Percentiles rank a stretch among this genome's conserved stretches.
Evolutionary conservation across 352 stramenopile species (phyloP).

Genomic region (Globisporangium orthogonon): DNA sequence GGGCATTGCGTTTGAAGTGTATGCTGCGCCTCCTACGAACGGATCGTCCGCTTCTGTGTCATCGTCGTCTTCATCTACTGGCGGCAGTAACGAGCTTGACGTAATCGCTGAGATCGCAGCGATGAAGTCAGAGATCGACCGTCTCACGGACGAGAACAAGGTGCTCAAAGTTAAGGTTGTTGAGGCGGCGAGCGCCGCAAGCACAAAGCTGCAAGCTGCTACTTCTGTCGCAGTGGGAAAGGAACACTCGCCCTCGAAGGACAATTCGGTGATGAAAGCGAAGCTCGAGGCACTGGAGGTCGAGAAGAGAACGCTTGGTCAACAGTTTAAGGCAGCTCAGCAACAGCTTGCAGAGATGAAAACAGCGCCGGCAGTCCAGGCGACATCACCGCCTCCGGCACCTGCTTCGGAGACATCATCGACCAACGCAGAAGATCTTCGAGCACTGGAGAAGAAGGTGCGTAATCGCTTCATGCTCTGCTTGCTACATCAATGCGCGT

Average conservation of each 20-base stretch:
- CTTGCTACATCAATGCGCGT: background rate
- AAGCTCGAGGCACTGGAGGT: slow-evolving; percentile 42
- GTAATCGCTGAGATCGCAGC: slow-evolving; percentile 49
- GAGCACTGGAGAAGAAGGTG: slow-evolving; percentile 55
- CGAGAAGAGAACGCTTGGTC: slow-evolving; percentile 48
- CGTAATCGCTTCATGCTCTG: background rate
- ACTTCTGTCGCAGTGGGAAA: background rate
- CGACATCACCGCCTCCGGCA: slow-evolving; percentile 13
- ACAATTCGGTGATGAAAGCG: slow-evolving; percentile 22
- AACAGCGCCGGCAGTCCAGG: slow-evolving; percentile 11
- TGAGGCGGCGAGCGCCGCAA: background rate
- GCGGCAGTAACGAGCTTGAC: slow-evolving; percentile 24
- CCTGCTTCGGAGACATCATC: slow-evolving; percentile 7
- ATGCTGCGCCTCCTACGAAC: slow-evolving; percentile 13
- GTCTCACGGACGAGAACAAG: slow-evolving; percentile 66
- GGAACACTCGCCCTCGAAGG: slow-evolving; percentile 7
- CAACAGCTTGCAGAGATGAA: slow-evolving; percentile 37
- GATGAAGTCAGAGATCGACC: slow-evolving; percentile 73
- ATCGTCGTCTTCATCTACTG: slow-evolving; percentile 4
- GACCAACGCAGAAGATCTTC: slow-evolving; percentile 32
- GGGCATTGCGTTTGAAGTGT: slow-evolving; percentile 32
- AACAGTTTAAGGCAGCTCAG: slow-evolving; percentile 58
- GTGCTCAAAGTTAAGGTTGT: slow-evolving; percentile 25
- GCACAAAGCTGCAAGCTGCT: background rate
- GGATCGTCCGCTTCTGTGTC: slow-evolving; percentile 1